A percentile compares a stretch with the other conserved stretches of the same genome.
These are phyloP conservation scores for Cutaneotrichosporon cutaneum DNA, from an alignment of 1,284 basidiomycete species.

Conservation along the genomic window DNA sequence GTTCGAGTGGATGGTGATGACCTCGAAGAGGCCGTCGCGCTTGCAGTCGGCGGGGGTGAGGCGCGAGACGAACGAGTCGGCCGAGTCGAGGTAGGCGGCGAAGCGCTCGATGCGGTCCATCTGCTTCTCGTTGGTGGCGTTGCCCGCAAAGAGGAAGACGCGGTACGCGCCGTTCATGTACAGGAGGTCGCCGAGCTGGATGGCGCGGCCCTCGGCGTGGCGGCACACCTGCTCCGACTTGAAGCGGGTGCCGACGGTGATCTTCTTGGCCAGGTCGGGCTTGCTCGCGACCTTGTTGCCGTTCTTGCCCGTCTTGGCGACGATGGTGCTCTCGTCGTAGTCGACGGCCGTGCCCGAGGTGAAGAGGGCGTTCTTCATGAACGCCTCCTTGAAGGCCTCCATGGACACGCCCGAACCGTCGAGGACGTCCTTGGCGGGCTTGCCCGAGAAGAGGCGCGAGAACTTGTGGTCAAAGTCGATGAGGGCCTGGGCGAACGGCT, in stretches of 20 bases:
- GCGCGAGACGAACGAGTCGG: constrained; percentile 19
- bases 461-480: constrained; percentile 45
- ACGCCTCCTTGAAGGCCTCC: constrained; percentile 28
- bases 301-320: constrained; percentile 17
- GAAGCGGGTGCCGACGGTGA: constrained; percentile 23
- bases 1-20: constrained; percentile 33
- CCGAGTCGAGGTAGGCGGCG: constrained; percentile 22
- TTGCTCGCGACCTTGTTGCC: constrained; percentile 10
- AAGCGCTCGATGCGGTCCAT: constrained; percentile 23
- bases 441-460: constrained; percentile 36
- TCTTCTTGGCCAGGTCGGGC: constrained; percentile 20
- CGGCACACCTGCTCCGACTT: constrained; percentile 19
- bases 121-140: constrained; percentile 23
- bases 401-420: constrained; percentile 26
- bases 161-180: constrained; percentile 34
- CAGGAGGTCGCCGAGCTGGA: constrained; percentile 34
- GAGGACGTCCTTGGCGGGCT: constrained; percentile 25
- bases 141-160: constrained; percentile 37
- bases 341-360: constrained; percentile 25
- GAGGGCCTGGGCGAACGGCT: constrained; percentile 34
- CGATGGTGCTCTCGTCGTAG: constrained; percentile 17
- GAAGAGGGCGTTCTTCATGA: constrained; percentile 23
- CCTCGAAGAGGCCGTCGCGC: constrained; percentile 24
- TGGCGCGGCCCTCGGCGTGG: constrained; percentile 22
- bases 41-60: constrained; percentile 15